These are phyloP conservation scores for Citrus hindsii DNA, from an alignment of 345 rosid species.

Conservation along the genomic window DNA sequence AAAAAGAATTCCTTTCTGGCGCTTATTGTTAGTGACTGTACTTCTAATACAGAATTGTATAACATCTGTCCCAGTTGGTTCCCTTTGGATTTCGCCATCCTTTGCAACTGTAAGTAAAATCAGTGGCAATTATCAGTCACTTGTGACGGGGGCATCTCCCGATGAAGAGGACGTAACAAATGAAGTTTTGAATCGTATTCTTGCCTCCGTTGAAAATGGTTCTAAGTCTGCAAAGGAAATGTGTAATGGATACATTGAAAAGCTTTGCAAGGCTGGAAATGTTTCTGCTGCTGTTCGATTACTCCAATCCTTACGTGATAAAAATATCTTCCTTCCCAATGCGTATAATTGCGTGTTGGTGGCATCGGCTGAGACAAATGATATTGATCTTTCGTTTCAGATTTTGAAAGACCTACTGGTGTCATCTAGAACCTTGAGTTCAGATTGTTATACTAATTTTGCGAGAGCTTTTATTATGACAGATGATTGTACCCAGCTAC, in stretches of 20 bases:
- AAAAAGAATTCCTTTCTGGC: neutral
- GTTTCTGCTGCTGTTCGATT: conserved; percentile 44
- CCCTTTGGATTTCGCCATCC: conserved; percentile 22
- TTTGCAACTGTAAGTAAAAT: conserved; percentile 15
- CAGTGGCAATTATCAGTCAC: conserved; percentile 18
- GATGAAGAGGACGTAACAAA: conserved; percentile 33
- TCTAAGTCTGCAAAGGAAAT: conserved; percentile 26
- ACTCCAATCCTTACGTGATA: conserved; percentile 36
- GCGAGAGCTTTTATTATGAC: conserved; percentile 53
- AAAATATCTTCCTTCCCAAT: conserved; percentile 31
- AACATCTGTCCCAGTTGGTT: conserved; percentile 32
- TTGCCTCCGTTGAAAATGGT: conserved; percentile 21
- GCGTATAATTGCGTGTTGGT: conserved; percentile 40
- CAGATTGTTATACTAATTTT: conserved; percentile 44
- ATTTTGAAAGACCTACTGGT: conserved; percentile 44
- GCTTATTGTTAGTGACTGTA: conserved; percentile 14
- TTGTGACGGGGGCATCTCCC: conserved; percentile 30
- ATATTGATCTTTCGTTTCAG: conserved; percentile 29
- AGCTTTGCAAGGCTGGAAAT: conserved; percentile 47
- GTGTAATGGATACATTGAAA: conserved; percentile 28
- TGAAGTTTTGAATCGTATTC: conserved; percentile 28
- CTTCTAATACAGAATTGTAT: conserved; percentile 47
- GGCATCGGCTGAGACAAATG: conserved; percentile 33
- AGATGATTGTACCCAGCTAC: conserved; percentile 33
- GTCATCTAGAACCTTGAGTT: conserved; percentile 43